Percentiles rank a stretch among this genome's conserved stretches.
Evolutionary conservation across 2,329 filamentous ascomycete genomes (phyloP).

Genomic region (Ilyonectria robusta): DNA sequence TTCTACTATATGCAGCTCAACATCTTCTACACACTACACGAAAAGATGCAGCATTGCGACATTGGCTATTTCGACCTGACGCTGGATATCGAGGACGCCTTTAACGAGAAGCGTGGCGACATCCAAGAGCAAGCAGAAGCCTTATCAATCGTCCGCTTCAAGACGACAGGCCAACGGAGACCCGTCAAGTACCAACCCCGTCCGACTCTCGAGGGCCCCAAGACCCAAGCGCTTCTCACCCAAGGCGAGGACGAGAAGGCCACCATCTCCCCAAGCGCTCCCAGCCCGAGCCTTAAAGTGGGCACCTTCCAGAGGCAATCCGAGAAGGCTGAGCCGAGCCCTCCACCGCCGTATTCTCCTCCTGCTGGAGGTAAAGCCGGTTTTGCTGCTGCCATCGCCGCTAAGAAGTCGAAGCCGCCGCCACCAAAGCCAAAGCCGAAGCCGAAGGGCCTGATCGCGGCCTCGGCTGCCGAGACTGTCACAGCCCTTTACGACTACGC

Average conservation of each 20-base stretch:
- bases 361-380: slow-evolving; percentile 56
- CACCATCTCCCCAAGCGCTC: slow-evolving; percentile 32
- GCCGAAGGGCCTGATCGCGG: slow-evolving; percentile 78
- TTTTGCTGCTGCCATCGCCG: slow-evolving; percentile 63
- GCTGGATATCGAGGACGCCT: slow-evolving; percentile 91
- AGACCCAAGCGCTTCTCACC: slow-evolving; percentile 66
- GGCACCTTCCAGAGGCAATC: slow-evolving; percentile 54
- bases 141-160: slow-evolving; percentile 90
- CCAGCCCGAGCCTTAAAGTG: slow-evolving; percentile 46
- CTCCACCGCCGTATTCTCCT: slow-evolving; percentile 81
- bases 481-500: slow-evolving; percentile 97
- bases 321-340: slow-evolving; percentile 63
- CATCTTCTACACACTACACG: slow-evolving; percentile 98
- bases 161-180: slow-evolving; percentile 81
- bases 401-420: slow-evolving; percentile 76
- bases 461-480: slow-evolving; percentile 79
- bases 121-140: slow-evolving; percentile 88
- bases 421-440: slow-evolving; percentile 80
- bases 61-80: slow-evolving; percentile 98
- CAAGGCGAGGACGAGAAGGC: slow-evolving; percentile 58
- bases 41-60: slow-evolving; percentile 97
- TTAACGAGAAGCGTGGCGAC: slow-evolving; percentile 88
- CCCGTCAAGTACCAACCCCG: slow-evolving; percentile 73
- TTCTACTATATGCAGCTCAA: slow-evolving; percentile 99
- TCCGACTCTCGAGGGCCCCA: slow-evolving; percentile 64